Base-by-base conservation (phyloP, 208 protist genomes). In the Wallacemonas rigidus region DNA sequence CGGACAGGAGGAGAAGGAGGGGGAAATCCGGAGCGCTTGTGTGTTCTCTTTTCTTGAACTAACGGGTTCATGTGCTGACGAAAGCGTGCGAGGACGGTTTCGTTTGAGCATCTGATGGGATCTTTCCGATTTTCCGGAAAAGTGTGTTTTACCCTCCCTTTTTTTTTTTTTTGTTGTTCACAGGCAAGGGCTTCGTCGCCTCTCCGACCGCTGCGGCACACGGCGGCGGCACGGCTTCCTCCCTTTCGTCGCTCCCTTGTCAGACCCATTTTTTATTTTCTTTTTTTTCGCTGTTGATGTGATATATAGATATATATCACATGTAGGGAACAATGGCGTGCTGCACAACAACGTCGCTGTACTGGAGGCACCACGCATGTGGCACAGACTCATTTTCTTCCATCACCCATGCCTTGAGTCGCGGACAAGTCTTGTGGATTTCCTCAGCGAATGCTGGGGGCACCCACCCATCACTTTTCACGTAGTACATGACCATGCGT, bases 401-500 rank as follows among this genome's bases (percentile, higher is more conserved):
- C 70, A 94, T 75, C 2, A 90, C 75, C 61, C 71, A 91, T 14
- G 65, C 76, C 12, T 56, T 58, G 7, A 87, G 63, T 2, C 65
- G 54, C 1, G 82, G 79, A 69, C 87, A 92, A 3, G 71, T 2
- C 2, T 70, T 56, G n/a, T 53, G 40, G 36, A 91, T 80, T 69
- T 91, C 85, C 38, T 90, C 72, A 2, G 81, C 80, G 60, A 72
- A 69, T 0, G 43, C 12, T n/a, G 71, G 78, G 36, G 89, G 84
- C 12, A 47, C 84, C 89, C 89, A 94, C 15, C 73, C 80, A 65
- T 94, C 89, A 12, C 57, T 41, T 40, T 68, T 67, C 4, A 94
- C 89, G 65, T 87, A 94, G 70, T 89, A 94, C 53, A 94, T 60
- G 14, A 89, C 80, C 80, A 94, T 81, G 35, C 74, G 67, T 38